Evolutionary conservation across 1,139 yeast genomes (phyloP).

Genomic region (Magnusiomyces fungicola): DNA sequence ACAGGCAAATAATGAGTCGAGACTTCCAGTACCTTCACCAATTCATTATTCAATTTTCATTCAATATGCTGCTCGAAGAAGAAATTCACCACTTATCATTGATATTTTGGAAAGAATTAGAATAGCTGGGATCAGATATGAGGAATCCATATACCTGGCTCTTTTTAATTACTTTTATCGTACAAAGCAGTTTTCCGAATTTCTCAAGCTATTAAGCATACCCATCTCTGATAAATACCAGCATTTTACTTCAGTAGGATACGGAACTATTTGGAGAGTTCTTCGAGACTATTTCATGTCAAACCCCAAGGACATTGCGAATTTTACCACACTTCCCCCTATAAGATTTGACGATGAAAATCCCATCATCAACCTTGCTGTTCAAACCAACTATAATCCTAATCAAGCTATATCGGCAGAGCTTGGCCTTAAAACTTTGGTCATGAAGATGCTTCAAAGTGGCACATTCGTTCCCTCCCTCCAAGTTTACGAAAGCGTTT

Average conservation of each 20-base stretch:
- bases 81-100: slow-evolving; percentile 18
- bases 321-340: background rate
- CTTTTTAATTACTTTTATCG: slow-evolving; percentile 21
- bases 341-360: background rate
- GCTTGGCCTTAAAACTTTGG: background rate
- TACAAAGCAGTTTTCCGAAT: slow-evolving; percentile 17
- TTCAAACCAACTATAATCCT: background rate
- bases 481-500: background rate
- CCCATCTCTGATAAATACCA: slow-evolving; percentile 7
- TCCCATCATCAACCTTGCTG: background rate
- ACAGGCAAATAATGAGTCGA: slow-evolving; percentile 1
- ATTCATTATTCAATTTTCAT: slow-evolving; percentile 23
- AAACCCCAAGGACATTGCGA: background rate
- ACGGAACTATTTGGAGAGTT: slow-evolving; percentile 23
- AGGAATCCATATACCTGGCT: slow-evolving; percentile 19
- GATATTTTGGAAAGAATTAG: slow-evolving; percentile 20
- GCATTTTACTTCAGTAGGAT: slow-evolving; percentile 19
- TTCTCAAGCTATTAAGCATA: slow-evolving; percentile 16
- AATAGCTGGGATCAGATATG: slow-evolving; percentile 14
- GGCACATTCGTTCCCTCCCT: background rate
- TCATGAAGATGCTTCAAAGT: background rate
- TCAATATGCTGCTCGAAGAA: slow-evolving; percentile 23
- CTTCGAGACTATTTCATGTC: slow-evolving; percentile 22
- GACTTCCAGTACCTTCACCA: slow-evolving; percentile 18
- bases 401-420: background rate